Base-by-base conservation (phyloP, 257 asterid species). In the Jacaranda mimosifolia region DNA sequence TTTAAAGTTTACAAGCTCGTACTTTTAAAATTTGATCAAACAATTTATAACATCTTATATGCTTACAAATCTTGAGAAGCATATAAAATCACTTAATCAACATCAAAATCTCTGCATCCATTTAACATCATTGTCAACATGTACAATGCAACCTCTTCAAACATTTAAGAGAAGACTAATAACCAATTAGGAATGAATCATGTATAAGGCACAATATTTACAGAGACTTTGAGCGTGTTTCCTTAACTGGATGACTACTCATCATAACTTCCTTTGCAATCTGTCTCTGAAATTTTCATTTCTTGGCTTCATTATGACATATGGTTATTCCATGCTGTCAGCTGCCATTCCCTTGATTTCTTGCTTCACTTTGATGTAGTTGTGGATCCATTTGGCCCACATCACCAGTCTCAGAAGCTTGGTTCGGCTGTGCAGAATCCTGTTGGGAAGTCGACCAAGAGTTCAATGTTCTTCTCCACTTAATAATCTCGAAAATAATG, bases 401-500 rank as follows among this genome's bases (percentile, higher is more conserved):
- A 60, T 70, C 68, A 70, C 48, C 69, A 10, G 80, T 74, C 64
- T 83, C 91, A 12, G 86, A 62, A 68, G 88, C 77, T 56, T 79
- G 86, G 73, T 80, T 78, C 1, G 87, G 73, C 39, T 26, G 91
- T 7, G 68, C 56, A 56, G 91, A 58, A 63, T 70, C 83, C 7
- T 17, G 84, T 69, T 63, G 87, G 60, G 87, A 80, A 81, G 71
- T 43, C 35, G 91, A 55, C 82, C 71, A 59, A 43, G 75, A 15
- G 69, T 52, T 73, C 87, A 78, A 76, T 38, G 77, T 68, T 63
- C 82, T 71, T 79, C 94, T 91, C 91, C 92, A 88, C 81, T 86
- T 94, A 14, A 81, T 60, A 32, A 91, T 68, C 86, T 93, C 95
- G 18, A 82, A 85, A 64, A 91, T 26, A 53, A 94, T 73, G 15